Conservation (phyloP, 495 filamentous ascomycete genomes). For the Xylaria intraflava region DNA sequence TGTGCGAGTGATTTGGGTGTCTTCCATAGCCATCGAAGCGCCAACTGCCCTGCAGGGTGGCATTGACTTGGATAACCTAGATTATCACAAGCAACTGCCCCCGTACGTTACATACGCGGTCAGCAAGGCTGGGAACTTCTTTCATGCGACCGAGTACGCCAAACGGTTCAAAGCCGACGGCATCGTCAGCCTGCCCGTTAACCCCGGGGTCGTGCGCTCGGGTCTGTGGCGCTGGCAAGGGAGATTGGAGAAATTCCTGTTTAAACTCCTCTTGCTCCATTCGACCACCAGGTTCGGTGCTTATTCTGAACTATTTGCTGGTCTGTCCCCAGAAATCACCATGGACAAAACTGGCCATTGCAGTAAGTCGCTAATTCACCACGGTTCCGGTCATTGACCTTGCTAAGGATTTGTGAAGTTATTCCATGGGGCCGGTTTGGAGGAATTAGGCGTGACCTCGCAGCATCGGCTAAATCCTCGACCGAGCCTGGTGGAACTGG, state of each 20-base stretch:
- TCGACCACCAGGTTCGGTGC: conserved; percentile 29
- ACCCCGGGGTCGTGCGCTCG: conserved; percentile 22
- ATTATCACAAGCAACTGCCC: background rate
- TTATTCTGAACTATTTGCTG: conserved; percentile 37
- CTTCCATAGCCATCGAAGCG: conserved; percentile 21
- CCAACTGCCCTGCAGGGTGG: conserved; percentile 19
- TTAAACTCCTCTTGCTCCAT: conserved; percentile 5
- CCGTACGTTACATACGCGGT: conserved; percentile 21
- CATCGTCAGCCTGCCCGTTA: conserved; percentile 25
- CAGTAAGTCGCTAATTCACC: conserved; percentile 8
- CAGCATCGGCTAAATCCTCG: conserved; percentile 11
- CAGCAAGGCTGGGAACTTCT: conserved; percentile 34
- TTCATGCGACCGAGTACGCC: conserved; percentile 29
- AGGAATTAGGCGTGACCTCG: background rate
- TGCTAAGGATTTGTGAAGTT: background rate
- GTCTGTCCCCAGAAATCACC: conserved; percentile 30
- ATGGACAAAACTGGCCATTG: conserved; percentile 13
- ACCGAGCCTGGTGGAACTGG: conserved; percentile 31
- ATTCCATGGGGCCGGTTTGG: conserved; percentile 16
- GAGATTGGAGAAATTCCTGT: background rate
- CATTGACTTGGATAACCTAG: conserved; percentile 11
- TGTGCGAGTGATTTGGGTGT: conserved; percentile 42
- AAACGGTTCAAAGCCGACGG: conserved; percentile 19
- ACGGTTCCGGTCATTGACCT: background rate
- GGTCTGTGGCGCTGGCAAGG: conserved; percentile 26